Conservation (phyloP, 163 green algal genomes). For the Scenedesmus sp. region DNA sequence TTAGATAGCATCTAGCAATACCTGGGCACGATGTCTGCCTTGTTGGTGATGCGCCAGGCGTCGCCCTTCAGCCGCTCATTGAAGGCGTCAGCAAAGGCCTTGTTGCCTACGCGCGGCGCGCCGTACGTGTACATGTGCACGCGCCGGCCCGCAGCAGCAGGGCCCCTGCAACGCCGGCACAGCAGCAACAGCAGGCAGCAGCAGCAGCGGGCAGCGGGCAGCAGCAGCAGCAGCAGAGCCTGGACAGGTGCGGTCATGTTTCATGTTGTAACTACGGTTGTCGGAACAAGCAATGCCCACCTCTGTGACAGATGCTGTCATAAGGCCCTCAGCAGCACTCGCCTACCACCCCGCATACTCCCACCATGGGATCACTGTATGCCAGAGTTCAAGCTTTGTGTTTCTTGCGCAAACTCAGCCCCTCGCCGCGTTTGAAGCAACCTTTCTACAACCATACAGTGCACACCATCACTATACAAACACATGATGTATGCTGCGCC, state of each 20-base stretch:
- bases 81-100: slow-evolving; percentile 74
- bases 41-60: slow-evolving; percentile 82
- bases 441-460: too few species aligned
- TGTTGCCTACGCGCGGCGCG: slow-evolving; percentile 83
- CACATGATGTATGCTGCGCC: neutral
- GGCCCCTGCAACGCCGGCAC: neutral
- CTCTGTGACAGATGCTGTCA: too few species aligned
- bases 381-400: too few species aligned
- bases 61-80: slow-evolving; percentile 68
- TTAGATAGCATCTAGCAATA: neutral
- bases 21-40: slow-evolving; percentile 72
- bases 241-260: too few species aligned
- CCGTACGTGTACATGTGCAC: slow-evolving; percentile 83
- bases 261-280: too few species aligned
- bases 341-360: too few species aligned
- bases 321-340: too few species aligned
- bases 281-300: too few species aligned
- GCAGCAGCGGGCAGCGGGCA: neutral
- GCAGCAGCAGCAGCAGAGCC: neutral
- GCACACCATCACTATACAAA: too few species aligned
- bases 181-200: neutral
- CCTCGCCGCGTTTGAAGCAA: neutral
- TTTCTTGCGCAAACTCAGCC: too few species aligned
- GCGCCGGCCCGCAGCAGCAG: neutral
- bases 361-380: too few species aligned